phyloP scores from a whole-genome alignment of 2,329 filamentous ascomycete species.

The Penicillium sp. region DNA sequence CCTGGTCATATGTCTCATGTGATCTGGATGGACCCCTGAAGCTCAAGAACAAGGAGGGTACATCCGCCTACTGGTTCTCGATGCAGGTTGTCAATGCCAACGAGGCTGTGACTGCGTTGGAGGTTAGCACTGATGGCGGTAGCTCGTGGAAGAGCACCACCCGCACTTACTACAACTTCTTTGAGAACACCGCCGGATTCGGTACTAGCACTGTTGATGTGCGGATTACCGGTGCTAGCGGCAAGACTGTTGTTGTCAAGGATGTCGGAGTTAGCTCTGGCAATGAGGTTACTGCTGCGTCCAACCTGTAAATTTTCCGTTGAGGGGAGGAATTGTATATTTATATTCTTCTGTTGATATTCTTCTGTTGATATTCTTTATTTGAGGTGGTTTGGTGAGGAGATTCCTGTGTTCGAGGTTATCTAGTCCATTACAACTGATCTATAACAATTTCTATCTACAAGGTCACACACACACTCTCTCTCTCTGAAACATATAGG shows the following conservation, averaged over 20 bases:
- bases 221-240: constrained; percentile 55
- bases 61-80: constrained; percentile 56
- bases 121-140: constrained; percentile 62
- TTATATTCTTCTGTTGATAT: neutral
- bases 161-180: constrained; percentile 60
- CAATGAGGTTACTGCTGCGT: constrained; percentile 21
- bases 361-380: neutral
- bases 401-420: neutral
- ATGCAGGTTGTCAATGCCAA: constrained; percentile 67
- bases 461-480: neutral
- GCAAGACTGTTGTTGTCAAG: constrained; percentile 54
- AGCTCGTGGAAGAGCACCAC: constrained; percentile 58
- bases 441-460: neutral
- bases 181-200: constrained; percentile 60
- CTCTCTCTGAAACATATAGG: neutral
- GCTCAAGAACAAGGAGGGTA: constrained; percentile 53
- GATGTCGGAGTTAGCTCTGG: constrained; percentile 41
- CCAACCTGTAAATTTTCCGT: constrained; percentile 25
- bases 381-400: neutral
- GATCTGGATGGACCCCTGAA: constrained; percentile 52
- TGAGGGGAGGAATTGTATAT: neutral
- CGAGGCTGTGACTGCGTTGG: constrained; percentile 55
- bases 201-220: constrained; percentile 56
- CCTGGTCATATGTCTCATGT: constrained; percentile 54
- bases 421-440: neutral